A percentile compares a stretch with the other conserved stretches of the same genome.
Evolutionary conservation across 257 asterid species (phyloP).

Genomic region (Lantana camara): DNA sequence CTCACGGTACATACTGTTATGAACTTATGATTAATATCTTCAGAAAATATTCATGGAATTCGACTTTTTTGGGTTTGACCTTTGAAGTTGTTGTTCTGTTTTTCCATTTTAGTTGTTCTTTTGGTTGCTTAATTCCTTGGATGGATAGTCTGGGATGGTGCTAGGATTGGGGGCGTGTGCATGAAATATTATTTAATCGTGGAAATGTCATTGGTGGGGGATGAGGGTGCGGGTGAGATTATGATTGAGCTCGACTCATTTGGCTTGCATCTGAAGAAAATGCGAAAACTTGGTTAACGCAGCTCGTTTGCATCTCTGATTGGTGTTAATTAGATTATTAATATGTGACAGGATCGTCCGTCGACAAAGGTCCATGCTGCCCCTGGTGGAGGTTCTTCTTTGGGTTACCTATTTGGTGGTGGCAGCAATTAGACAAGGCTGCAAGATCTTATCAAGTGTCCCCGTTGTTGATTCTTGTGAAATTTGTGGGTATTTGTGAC

Average conservation of each 20-base stretch:
- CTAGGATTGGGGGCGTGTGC: too few species aligned
- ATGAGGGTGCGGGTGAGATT: too few species aligned
- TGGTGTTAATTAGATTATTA: not conserved
- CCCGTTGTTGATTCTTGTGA: not conserved
- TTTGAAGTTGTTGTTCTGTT: too few species aligned
- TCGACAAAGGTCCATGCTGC: conserved; percentile 47
- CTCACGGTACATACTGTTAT: conserved; percentile 35
- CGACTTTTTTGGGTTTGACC: not conserved
- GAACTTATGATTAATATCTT: not conserved
- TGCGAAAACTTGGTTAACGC: too few species aligned
- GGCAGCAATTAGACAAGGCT: conserved; percentile 28
- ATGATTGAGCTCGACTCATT: too few species aligned
- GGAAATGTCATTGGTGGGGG: too few species aligned
- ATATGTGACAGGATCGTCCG: conserved; percentile 38
- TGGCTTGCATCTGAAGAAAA: too few species aligned
- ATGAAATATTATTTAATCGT: too few species aligned
- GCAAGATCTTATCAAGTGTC: conserved; percentile 14
- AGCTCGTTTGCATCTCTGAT: too few species aligned
- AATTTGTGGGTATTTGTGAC: conserved; percentile 16
- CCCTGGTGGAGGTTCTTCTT: conserved; percentile 45
- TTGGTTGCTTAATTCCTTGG: not conserved
- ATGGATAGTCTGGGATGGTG: too few species aligned
- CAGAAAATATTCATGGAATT: not conserved
- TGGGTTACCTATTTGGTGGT: conserved; percentile 46
- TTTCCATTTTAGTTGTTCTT: too few species aligned